Base-by-base conservation (phyloP, 192 early-diverging fungal species). In the Polychytrium aggregatum region DNA sequence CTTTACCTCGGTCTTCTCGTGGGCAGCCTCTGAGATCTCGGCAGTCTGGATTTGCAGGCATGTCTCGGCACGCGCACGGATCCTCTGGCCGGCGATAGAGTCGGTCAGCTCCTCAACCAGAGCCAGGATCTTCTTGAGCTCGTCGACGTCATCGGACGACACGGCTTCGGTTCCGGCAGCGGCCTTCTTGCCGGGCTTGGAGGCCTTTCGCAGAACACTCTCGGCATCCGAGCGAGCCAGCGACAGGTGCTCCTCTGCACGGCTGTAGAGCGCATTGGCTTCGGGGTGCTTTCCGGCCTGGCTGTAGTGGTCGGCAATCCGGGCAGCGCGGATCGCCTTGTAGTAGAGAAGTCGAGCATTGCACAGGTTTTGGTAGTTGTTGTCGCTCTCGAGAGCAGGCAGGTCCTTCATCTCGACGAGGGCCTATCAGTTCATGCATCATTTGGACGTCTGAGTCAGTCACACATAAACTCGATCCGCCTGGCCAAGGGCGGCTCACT, bases 231-330 rank as follows among this genome's bases (percentile, higher is more conserved):
- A 65, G 28, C 67, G 63, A 0, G 74, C 52, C 46, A 71, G 65
- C 14, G 72, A 63, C 17, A 78, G 44, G 42, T 80, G 67, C 24
- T 59, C 48, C 39, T 48, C 45, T 8, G 76, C 70, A 21, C 79
- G 79, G 22, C 75, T 70, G 59, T 71, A 81, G 9, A 88, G 61
- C 11, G 71, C 67, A 18, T 77, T 45, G 0, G 82, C 71, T 48
- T 84, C 76, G 16, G 59, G 54, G 42, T 56, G 57, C 43, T 71
- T 65, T 31, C 47, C 41, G 16, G 63, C 20, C 25, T 57, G 52
- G 3, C 66, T 52, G 55, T 79, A 79, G n/a, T n/a, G n/a, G n/a
- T n/a, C n/a, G n/a, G n/a, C n/a, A 29, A 73, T 65, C 16, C 54
- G 51, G 7, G 74, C 82, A 48, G 80, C 70, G 27, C 62, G 61